These are phyloP conservation scores for Phytophthora sp. DNA, from an alignment of 352 stramenopile species.

Conservation along the genomic window DNA sequence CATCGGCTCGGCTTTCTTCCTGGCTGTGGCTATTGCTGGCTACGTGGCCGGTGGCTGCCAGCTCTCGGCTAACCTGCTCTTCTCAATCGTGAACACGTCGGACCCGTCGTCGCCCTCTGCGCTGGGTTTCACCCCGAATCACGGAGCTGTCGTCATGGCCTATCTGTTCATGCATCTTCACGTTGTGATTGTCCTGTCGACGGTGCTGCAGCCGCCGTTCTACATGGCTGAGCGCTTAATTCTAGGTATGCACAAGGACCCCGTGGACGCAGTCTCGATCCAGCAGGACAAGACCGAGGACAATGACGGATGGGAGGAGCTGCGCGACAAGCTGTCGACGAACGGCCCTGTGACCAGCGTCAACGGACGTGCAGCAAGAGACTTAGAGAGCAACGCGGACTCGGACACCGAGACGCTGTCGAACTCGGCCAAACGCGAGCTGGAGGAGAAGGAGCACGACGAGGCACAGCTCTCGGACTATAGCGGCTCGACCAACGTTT, in stretches of 20 bases:
- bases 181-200: constrained; percentile 53
- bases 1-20: constrained; percentile 51
- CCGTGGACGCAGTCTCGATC: constrained; percentile 1
- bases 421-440: constrained; percentile 35
- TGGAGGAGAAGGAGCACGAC: constrained; percentile 37
- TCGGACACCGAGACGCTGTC: constrained; percentile 33
- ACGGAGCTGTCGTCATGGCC: constrained; percentile 38
- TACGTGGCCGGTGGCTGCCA: constrained; percentile 51
- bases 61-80: constrained; percentile 44
- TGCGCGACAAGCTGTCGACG: constrained; percentile 30
- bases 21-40: constrained; percentile 44
- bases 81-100: constrained; percentile 40
- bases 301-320: constrained; percentile 33
- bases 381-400: constrained; percentile 34
- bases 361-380: constrained; percentile 3
- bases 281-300: constrained; percentile 20
- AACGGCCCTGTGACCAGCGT: constrained; percentile 19
- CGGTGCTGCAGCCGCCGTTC: constrained; percentile 51
- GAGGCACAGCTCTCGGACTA: constrained; percentile 42
- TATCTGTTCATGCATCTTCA: constrained; percentile 52
- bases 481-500: constrained; percentile 28
- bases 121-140: constrained; percentile 33
- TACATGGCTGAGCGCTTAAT: constrained; percentile 55
- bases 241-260: constrained; percentile 46
- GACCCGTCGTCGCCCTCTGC: constrained; percentile 29